Conservation (phyloP, 2,329 filamentous ascomycete species). For the Podosphaera aphanis region DNA sequence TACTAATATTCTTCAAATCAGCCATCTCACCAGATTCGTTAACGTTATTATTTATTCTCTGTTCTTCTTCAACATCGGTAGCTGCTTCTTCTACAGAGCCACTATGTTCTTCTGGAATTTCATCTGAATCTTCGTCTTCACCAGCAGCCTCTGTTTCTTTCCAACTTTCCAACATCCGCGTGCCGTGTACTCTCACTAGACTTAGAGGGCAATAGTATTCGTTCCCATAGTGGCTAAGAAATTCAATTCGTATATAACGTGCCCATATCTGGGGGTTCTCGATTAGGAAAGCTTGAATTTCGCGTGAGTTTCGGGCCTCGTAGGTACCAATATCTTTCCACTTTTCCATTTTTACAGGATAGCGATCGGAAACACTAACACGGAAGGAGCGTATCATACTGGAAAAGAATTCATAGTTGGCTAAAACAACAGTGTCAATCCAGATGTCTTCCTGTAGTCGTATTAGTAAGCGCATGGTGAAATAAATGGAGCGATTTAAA, state of each 20-base stretch:
- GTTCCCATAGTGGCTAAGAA: conserved; percentile 79
- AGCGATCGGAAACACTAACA: conserved; percentile 80
- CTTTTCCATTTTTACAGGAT: conserved; percentile 75
- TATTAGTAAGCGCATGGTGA: conserved; percentile 4
- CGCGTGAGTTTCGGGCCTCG: conserved; percentile 74
- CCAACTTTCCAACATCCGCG: conserved; percentile 78
- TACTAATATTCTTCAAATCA: background rate
- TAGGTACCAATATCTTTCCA: conserved; percentile 80
- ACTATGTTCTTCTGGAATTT: conserved; percentile 5
- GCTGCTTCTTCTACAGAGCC: conserved; percentile 17
- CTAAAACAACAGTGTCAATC: conserved; percentile 87
- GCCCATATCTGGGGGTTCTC: conserved; percentile 91
- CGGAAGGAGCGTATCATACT: conserved; percentile 84
- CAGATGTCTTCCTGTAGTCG: conserved; percentile 29
- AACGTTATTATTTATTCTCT: conserved; percentile 7
- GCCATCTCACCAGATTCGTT: conserved; percentile 5
- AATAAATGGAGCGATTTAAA: conserved; percentile 21
- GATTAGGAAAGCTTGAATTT: conserved; percentile 86
- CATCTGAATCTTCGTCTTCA: conserved; percentile 26
- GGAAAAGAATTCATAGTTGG: conserved; percentile 97
- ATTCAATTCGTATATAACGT: conserved; percentile 76
- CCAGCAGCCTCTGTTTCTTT: conserved; percentile 56
- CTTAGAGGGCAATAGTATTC: conserved; percentile 94
- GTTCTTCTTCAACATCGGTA: conserved; percentile 13
- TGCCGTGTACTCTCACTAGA: conserved; percentile 75